Evolutionary conservation across 768 basidiomycete genomes (phyloP), one percentile per base, ranked within the genome.

Genomic region (Leccinum boreale): DNA sequence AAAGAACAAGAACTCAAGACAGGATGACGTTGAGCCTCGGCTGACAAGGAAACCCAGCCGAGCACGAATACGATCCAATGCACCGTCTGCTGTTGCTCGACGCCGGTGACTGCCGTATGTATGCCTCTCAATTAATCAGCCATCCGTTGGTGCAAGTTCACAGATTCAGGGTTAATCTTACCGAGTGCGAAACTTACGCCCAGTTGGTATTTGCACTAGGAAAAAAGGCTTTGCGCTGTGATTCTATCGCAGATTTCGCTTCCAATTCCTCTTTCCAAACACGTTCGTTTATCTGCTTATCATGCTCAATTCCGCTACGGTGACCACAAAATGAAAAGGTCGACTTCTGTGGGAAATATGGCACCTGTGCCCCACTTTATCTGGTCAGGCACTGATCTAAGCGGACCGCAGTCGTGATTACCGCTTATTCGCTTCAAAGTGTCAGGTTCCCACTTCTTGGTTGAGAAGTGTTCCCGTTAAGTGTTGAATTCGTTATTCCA

Each of bases 321-420:
- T 55, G 58, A 44, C 44, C 19, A 26, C 55, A 65, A 70, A 68
- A 68, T 70, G 61, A 70, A 70, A 68, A 52, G 59, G 58, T 59
- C 56, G 59, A 62, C 14, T 36, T 47, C 47, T 62, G 58, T 65
- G 65, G 57, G 68, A 68, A 35, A 67, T 33, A 44, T n/a, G 42
- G 57, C 53, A 61, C 6, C 61, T 56, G 55, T 44, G 59, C 58
- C 49, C 64, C 64, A 63, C 60, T 61, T 61, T 66, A 71, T 65
- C 62, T 58, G 50, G 57, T 61, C 67, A 71, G 70, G 71, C 65
- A 70, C 69, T 62, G 59, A 67, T 59, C 59, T 61, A 49, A 57
- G 52, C 62, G 60, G 69, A 61, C 57, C 48, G 54, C 56, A 54
- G 57, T 61, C 33, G 57, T 64, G 59, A 73, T 62, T 58, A 67